Base-by-base conservation (phyloP, 1,284 basidiomycete species). In the Sanghuangporus baumii region DNA sequence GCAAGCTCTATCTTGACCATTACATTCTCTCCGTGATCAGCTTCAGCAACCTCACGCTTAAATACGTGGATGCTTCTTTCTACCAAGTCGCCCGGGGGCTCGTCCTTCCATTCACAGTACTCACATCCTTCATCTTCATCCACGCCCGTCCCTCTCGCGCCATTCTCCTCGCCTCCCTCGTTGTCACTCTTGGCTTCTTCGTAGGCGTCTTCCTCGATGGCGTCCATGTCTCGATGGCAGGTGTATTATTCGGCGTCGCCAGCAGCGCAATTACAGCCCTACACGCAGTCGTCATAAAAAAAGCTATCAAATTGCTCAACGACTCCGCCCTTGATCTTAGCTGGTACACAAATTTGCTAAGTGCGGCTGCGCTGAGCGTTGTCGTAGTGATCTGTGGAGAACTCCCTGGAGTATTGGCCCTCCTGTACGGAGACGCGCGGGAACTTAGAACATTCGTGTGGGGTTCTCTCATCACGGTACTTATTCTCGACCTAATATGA, bases 51-150 rank as follows among this genome's bases (percentile, higher is more conserved):
- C 94, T 89, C 71, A 94, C 92, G 60, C 81, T 95, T 55, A 91
- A 94, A 84, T 92, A 89, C 70, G 93, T 95, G 69, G 93, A 95
- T 65, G 91, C 93, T 5, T 94, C 93, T 0, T 94, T 94, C 75
- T 95, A 95, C 72, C 92, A 93, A 76, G 87, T 94, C 64, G 92
- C 92, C 1, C 87, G 91, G n/a, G 92, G 91, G 16, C 80, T 94
- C 66, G 82, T 94, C 36, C 83, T 94, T 38, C 93, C 93, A 0
- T 91, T 93, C 78, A 96, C 93, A 16, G 91, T 94, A 68, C 75
- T 79, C 67, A 88, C 90, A 20, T 94, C 93, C 34, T 88, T 81
- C 72, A 55, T 90, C 67, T 77, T 89, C 70, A 83, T 95, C 47
- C 79, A 84, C 65, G 71, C 88, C 6, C 83, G 87, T n/a, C 89